These are phyloP conservation scores for Bondarzewia mesenterica DNA, from an alignment of 1,284 basidiomycete species.

Conservation along the genomic window DNA sequence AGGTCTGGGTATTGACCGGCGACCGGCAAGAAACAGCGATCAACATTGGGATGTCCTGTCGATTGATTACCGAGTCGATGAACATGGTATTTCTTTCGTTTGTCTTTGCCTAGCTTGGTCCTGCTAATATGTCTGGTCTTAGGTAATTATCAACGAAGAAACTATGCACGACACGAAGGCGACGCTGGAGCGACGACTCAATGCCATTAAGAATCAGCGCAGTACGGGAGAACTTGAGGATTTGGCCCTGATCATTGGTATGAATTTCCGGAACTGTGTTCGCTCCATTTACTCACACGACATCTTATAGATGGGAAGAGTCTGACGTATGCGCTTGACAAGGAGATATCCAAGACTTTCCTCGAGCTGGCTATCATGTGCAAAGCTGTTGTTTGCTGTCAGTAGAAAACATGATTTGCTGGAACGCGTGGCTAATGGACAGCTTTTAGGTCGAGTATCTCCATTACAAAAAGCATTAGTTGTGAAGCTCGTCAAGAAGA, in stretches of 20 bases:
- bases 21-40: constrained; percentile 99
- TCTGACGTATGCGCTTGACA: constrained; percentile 87
- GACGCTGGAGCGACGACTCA: constrained; percentile 81
- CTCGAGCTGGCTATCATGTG: constrained; percentile 96
- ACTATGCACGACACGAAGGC: constrained; percentile 78
- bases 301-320: constrained; percentile 80
- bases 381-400: constrained; percentile 97
- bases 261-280: constrained; percentile 12
- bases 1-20: constrained; percentile 97
- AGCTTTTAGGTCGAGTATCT: constrained; percentile 78
- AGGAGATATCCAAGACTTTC: constrained; percentile 84
- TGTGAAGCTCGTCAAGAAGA: constrained; percentile 98
- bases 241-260: constrained; percentile 90
- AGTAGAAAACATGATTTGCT: constrained; percentile 29
- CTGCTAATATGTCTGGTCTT: constrained; percentile 4
- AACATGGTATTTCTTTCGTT: constrained; percentile 62
- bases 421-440: constrained; percentile 2
- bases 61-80: constrained; percentile 97
- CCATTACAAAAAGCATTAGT: constrained; percentile 97
- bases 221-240: constrained; percentile 91
- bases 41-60: constrained; percentile 97
- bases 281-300: background rate
- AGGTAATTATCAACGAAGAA: constrained; percentile 95
- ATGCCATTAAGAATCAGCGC: constrained; percentile 89
- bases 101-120: background rate